A percentile compares a stretch with the other conserved stretches of the same genome.
Conservation (phyloP, 805 yeast species). For the Sungouiozyma intestinalis region DNA sequence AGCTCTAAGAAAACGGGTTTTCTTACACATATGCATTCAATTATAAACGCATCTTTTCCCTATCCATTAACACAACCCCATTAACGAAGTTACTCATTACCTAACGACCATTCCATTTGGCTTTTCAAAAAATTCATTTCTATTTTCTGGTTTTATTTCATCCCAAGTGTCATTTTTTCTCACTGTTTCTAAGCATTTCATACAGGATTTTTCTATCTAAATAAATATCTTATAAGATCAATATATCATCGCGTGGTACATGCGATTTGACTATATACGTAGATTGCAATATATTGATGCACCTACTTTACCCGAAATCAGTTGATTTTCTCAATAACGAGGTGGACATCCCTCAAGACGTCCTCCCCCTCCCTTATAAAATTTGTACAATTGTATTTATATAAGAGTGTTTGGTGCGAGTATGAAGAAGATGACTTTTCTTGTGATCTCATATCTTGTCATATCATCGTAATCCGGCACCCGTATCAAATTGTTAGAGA, state of each 20-base stretch:
- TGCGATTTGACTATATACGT: no score
- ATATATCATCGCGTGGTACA: no score
- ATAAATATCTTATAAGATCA: no score
- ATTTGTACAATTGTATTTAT: background rate
- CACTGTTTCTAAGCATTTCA: background rate
- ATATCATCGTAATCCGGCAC: no score
- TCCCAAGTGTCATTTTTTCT: background rate
- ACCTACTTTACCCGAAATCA: no score
- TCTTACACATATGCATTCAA: background rate
- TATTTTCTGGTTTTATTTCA: background rate
- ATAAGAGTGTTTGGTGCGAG: no score
- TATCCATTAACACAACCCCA: background rate
- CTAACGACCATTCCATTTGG: background rate
- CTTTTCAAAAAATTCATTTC: no score
- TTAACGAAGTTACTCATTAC: background rate
- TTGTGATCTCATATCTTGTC: no score
- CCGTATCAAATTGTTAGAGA: background rate
- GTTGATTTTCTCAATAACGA: no score
- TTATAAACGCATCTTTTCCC: background rate
- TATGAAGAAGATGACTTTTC: no score
- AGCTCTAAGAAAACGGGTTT: background rate
- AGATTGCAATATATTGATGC: constrained; percentile 1
- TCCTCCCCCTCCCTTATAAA: background rate
- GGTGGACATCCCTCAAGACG: no score
- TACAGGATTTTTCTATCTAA: background rate